A percentile compares a stretch with the other conserved stretches of the same genome.
phyloP scores from a whole-genome alignment of 2,329 filamentous ascomycete genomes.

The Byssothecium circinans region DNA sequence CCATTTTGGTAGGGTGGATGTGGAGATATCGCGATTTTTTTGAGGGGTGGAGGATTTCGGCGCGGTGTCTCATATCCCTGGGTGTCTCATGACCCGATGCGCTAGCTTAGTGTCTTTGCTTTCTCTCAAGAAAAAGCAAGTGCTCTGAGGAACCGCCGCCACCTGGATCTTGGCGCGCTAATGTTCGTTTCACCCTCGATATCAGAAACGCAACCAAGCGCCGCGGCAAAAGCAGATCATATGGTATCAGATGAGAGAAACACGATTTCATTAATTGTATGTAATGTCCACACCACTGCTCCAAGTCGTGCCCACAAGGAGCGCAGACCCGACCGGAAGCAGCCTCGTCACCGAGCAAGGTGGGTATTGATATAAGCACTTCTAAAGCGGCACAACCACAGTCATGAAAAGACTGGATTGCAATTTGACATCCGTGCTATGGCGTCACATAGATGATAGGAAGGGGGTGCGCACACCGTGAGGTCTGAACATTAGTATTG shows the following conservation, averaged over 20 bases:
- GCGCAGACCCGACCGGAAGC: slow-evolving; percentile 8
- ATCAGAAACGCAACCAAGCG: slow-evolving; percentile 3
- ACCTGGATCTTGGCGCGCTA: slow-evolving; percentile 10
- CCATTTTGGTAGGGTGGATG: too few relatives aligned
- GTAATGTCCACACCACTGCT: slow-evolving; percentile 25
- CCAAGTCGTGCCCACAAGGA: slow-evolving; percentile 8
- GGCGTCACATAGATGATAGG: slow-evolving; percentile 11
- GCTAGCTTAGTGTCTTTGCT: slow-evolving; percentile 13
- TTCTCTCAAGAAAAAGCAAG: slow-evolving; percentile 28
- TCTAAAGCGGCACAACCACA: slow-evolving; percentile 92
- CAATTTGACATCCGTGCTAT: slow-evolving; percentile 99
- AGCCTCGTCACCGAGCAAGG: slow-evolving; percentile 33
- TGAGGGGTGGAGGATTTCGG: too few relatives aligned
- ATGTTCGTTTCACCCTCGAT: slow-evolving; percentile 17
- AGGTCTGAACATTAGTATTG: slow-evolving; percentile 30
- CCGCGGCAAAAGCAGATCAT: neutral
- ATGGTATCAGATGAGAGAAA: neutral
- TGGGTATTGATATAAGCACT: slow-evolving; percentile 66
- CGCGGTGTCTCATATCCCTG: too few relatives aligned
- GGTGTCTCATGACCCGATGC: too few relatives aligned
- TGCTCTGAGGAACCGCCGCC: neutral
- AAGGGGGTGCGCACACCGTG: slow-evolving; percentile 3
- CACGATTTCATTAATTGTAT: neutral
- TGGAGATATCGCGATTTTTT: too few relatives aligned
- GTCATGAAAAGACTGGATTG: slow-evolving; percentile 79